Conservation (phyloP, 345 rosid genomes). For the Clausena lansium region DNA sequence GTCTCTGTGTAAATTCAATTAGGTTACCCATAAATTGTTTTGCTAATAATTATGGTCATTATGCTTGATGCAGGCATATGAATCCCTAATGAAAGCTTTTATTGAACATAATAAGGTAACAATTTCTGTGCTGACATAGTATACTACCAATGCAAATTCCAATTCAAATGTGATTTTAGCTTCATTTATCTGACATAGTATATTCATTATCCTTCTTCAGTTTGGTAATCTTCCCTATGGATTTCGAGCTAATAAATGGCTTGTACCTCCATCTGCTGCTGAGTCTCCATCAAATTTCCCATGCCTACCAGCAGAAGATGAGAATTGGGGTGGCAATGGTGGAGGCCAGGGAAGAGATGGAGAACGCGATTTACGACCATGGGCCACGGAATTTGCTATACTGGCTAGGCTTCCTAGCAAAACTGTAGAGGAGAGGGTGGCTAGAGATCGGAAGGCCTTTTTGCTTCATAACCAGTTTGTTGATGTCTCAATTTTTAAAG, state of each 20-base stretch:
- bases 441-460: constrained; percentile 62
- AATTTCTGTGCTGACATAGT: constrained; percentile 5
- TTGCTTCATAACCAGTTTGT: constrained; percentile 60
- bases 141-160: neutral
- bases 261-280: constrained; percentile 49
- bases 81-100: constrained; percentile 62
- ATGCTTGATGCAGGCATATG: constrained; percentile 59
- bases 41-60: neutral
- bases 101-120: constrained; percentile 64
- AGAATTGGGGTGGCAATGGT: constrained; percentile 63
- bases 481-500: constrained; percentile 58
- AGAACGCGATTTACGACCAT: constrained; percentile 49
- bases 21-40: neutral
- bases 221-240: constrained; percentile 73
- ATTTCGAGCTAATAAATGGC: constrained; percentile 69
- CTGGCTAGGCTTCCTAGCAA: constrained; percentile 57
- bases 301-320: constrained; percentile 56
- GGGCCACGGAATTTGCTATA: constrained; percentile 68
- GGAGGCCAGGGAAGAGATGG: constrained; percentile 66
- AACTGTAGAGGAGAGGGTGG: constrained; percentile 68
- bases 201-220: constrained; percentile 28
- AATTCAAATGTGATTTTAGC: neutral
- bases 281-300: constrained; percentile 44
- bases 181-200: neutral
- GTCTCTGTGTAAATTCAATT: neutral